A percentile compares a stretch with the other conserved stretches of the same genome.
Conservation (phyloP, 2,329 filamentous ascomycete species). For the Orbilia javanica region DNA sequence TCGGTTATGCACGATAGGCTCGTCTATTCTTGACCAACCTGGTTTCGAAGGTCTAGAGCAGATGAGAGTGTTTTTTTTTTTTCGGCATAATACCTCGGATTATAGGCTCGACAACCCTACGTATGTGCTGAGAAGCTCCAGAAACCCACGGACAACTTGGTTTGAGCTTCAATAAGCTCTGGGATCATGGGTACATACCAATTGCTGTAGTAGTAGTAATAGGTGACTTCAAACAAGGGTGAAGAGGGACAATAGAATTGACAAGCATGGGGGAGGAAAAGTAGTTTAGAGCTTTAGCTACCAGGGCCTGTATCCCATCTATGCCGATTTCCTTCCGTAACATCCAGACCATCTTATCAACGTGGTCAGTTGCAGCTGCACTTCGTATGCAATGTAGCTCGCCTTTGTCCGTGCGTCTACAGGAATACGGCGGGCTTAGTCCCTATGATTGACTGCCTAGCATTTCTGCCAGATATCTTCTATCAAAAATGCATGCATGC, state of each 20-base stretch:
- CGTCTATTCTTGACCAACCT: conserved; percentile 45
- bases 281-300: not conserved
- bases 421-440: not conserved
- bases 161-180: conserved; percentile 22
- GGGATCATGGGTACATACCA: conserved; percentile 42
- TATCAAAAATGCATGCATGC: not conserved
- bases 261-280: not conserved
- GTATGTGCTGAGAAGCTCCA: not conserved
- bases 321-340: conserved; percentile 22
- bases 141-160: not conserved
- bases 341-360: conserved; percentile 30
- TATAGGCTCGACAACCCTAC: conserved; percentile 27
- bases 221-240: not conserved
- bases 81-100: conserved; percentile 52
- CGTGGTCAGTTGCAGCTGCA: conserved; percentile 20
- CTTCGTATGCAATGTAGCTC: conserved; percentile 44
- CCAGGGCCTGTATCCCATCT: not conserved
- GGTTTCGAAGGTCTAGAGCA: conserved; percentile 26
- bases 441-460: conserved; percentile 30
- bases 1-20: conserved; percentile 55
- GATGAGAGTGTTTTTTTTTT: conserved; percentile 8
- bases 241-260: not conserved
- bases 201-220: no score
- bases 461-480: conserved; percentile 45
- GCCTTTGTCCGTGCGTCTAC: conserved; percentile 55